phyloP scores from a whole-genome alignment of 345 rosid species.

The Brassica nigra region DNA sequence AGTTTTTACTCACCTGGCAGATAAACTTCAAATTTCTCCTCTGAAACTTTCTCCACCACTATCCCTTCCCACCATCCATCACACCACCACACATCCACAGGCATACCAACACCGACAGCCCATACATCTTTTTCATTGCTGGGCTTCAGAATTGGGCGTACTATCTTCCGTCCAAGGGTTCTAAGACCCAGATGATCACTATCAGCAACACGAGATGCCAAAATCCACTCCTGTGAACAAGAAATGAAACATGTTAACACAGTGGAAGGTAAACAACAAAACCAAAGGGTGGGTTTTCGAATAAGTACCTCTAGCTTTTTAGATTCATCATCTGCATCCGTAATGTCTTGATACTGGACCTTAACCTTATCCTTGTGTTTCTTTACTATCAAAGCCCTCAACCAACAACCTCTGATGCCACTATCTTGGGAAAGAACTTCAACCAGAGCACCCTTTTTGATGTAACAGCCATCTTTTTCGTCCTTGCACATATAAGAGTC shows the following conservation, averaged over 20 bases:
- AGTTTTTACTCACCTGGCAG: constrained; percentile 63
- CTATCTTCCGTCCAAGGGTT: constrained; percentile 50
- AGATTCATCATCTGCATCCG: constrained; percentile 67
- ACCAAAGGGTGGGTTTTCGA: neutral
- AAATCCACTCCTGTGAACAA: constrained; percentile 71
- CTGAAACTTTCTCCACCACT: constrained; percentile 52
- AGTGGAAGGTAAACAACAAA: neutral
- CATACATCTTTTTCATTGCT: constrained; percentile 26
- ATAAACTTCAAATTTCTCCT: constrained; percentile 57
- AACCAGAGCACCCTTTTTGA: constrained; percentile 61
- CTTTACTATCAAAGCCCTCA: constrained; percentile 65
- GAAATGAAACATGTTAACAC: constrained; percentile 14
- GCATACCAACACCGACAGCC: constrained; percentile 48
- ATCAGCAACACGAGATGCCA: constrained; percentile 55
- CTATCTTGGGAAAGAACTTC: constrained; percentile 83
- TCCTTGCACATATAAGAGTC: constrained; percentile 16
- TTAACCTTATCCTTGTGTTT: constrained; percentile 65
- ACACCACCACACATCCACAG: constrained; percentile 88
- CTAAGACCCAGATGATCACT: constrained; percentile 58
- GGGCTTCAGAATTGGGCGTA: constrained; percentile 51
- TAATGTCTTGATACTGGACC: constrained; percentile 74
- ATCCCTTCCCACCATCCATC: constrained; percentile 96
- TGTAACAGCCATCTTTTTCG: constrained; percentile 28
- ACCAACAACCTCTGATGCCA: constrained; percentile 90
- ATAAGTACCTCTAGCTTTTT: constrained; percentile 62